Evolutionary conservation across 2,329 filamentous ascomycete genomes (phyloP).

Genomic region (Cladosporium sp.): DNA sequence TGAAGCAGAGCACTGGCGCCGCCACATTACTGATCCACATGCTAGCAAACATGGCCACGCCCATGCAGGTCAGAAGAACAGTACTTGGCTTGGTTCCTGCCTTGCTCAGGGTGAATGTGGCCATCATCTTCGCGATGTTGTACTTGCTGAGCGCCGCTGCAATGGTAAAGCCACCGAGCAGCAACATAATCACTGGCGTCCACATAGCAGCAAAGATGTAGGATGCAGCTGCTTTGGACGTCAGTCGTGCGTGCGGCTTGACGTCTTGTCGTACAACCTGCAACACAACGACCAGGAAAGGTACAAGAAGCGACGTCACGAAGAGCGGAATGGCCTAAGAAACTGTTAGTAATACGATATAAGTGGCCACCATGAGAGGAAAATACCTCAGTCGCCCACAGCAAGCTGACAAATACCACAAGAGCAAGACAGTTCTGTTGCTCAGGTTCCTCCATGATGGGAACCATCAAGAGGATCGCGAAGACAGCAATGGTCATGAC

Average conservation of each 20-base stretch:
- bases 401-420: constrained; percentile 84
- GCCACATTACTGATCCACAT: constrained; percentile 99
- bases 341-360: constrained; percentile 18
- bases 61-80: constrained; percentile 96
- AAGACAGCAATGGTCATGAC: constrained; percentile 70
- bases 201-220: constrained; percentile 96
- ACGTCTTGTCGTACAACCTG: constrained; percentile 76
- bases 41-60: constrained; percentile 92
- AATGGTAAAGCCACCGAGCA: constrained; percentile 92
- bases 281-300: constrained; percentile 85
- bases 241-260: constrained; percentile 64
- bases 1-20: constrained; percentile 93
- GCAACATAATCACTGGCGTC: constrained; percentile 97
- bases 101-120: constrained; percentile 92
- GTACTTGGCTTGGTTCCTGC: constrained; percentile 85
- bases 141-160: constrained; percentile 95
- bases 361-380: background rate
- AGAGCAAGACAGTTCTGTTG: constrained; percentile 96
- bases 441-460: constrained; percentile 80
- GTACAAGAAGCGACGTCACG: constrained; percentile 89
- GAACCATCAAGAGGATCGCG: constrained; percentile 65
- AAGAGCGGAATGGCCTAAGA: constrained; percentile 88
- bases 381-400: constrained; percentile 90
- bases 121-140: constrained; percentile 95
- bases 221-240: constrained; percentile 73